Conservation (phyloP, 495 filamentous ascomycete species). For the Peziza echinospora region DNA sequence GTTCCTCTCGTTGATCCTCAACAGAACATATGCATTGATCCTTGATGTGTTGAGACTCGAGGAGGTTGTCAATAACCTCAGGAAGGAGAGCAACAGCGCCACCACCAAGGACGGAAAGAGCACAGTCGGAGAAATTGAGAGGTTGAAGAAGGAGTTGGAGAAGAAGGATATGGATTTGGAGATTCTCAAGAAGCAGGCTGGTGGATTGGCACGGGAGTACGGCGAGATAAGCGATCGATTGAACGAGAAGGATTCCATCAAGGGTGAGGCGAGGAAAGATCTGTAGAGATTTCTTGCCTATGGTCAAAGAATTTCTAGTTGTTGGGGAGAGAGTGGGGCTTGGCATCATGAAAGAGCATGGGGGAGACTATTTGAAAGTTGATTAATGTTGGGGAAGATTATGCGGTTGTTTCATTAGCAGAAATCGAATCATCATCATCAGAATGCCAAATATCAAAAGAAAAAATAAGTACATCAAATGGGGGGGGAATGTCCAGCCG, state of each 20-base stretch:
- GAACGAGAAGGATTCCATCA: conserved; percentile 28
- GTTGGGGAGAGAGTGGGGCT: no score
- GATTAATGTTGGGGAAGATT: no score
- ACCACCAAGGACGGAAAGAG: conserved; percentile 54
- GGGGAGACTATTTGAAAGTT: no score
- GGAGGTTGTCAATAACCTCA: conserved; percentile 70
- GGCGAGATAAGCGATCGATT: conserved; percentile 62
- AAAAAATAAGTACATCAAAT: no score
- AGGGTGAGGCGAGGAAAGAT: conserved; percentile 19
- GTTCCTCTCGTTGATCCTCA: conserved; percentile 95
- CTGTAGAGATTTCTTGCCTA: no score
- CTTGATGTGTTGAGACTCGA: conserved; percentile 83
- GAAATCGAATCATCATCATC: no score
- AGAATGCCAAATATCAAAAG: no score
- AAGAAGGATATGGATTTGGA: conserved; percentile 54
- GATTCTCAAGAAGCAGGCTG: conserved; percentile 66
- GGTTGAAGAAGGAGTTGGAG: conserved; percentile 45
- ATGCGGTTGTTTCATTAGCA: no score
- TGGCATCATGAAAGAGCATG: no score
- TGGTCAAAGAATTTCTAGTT: no score
- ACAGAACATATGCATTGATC: conserved; percentile 97
- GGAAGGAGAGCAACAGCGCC: conserved; percentile 49
- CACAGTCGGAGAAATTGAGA: conserved; percentile 25
- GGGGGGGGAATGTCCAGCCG: no score
- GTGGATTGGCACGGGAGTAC: conserved; percentile 60